Conservation (phyloP, 1,139 yeast genomes). For the Oligophagozyma castellii region DNA sequence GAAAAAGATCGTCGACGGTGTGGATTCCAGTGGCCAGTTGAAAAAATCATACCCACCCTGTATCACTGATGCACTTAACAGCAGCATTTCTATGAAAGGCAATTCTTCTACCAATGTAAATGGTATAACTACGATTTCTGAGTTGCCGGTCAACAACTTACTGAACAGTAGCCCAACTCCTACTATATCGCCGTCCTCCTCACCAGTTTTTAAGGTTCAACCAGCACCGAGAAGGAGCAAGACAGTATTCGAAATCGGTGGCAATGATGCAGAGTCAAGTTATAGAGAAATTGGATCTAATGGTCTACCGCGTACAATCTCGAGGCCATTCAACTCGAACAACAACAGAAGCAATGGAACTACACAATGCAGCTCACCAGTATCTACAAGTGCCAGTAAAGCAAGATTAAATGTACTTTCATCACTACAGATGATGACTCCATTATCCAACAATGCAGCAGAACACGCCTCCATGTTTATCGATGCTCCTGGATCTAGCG, state of each 20-base stretch:
- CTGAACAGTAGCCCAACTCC: background rate
- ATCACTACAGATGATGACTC: conserved; percentile 29
- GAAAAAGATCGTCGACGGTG: conserved; percentile 18
- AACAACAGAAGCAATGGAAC: conserved; percentile 6
- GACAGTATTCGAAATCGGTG: background rate
- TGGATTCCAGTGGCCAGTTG: too few species aligned
- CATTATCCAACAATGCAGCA: conserved; percentile 8
- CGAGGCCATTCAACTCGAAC: conserved; percentile 3
- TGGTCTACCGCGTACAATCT: conserved; percentile 3
- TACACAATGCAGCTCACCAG: too few species aligned
- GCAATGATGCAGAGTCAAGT: background rate
- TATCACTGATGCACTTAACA: too few species aligned
- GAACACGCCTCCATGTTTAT: background rate
- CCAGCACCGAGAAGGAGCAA: background rate
- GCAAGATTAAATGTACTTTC: conserved; percentile 24
- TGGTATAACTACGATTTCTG: background rate
- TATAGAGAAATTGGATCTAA: conserved; percentile 1
- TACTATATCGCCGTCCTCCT: background rate
- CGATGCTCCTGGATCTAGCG: conserved; percentile 2
- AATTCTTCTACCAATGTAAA: background rate
- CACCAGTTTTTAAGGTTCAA: background rate
- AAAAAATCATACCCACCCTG: too few species aligned
- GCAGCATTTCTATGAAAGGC: background rate
- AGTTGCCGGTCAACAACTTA: background rate
- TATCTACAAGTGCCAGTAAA: conserved; percentile 5